These are phyloP conservation scores for Dothistroma septosporum DNA, from an alignment of 2,329 filamentous ascomycete species.

Conservation along the genomic window DNA sequence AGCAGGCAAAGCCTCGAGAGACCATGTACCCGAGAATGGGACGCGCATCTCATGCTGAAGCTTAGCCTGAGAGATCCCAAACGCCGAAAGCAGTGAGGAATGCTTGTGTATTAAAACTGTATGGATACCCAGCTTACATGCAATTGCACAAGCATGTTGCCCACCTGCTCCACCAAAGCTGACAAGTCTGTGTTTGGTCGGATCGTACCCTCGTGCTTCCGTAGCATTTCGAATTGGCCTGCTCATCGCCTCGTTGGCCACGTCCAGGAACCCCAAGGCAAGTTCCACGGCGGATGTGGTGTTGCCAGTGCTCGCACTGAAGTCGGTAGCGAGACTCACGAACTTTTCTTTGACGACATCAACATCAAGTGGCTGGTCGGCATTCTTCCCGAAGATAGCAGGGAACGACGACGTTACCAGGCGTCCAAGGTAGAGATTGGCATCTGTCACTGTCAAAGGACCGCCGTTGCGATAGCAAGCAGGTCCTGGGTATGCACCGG, in stretches of 20 bases:
- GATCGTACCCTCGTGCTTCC: conserved; percentile 83
- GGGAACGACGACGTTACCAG: conserved; percentile 33
- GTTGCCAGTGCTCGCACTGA: conserved; percentile 36
- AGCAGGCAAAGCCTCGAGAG: conserved; percentile 52
- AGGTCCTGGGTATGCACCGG: conserved; percentile 32
- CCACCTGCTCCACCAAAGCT: conserved; percentile 87
- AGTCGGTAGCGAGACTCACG: conserved; percentile 13
- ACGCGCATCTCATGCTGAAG: conserved; percentile 79
- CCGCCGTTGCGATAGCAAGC: conserved; percentile 36
- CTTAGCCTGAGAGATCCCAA: conserved; percentile 52
- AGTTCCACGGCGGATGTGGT: conserved; percentile 69
- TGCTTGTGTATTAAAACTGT: conserved; percentile 80
- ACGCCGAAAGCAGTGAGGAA: conserved; percentile 69
- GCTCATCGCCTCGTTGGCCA: conserved; percentile 84
- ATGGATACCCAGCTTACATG: conserved; percentile 70
- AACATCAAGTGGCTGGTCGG: conserved; percentile 27
- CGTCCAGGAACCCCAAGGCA: conserved; percentile 76
- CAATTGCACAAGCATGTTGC: conserved; percentile 81
- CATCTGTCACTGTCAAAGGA: conserved; percentile 36
- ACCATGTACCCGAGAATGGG: conserved; percentile 55
- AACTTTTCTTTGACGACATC: conserved; percentile 19
- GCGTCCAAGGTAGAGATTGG: conserved; percentile 35
- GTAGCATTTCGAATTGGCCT: conserved; percentile 81
- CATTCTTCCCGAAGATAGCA: conserved; percentile 33
- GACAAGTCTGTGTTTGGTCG: conserved; percentile 75